Percentiles rank a stretch among this genome's conserved stretches.
Conservation (phyloP, 345 rosid genomes). For the Anastatica hierochuntica region DNA sequence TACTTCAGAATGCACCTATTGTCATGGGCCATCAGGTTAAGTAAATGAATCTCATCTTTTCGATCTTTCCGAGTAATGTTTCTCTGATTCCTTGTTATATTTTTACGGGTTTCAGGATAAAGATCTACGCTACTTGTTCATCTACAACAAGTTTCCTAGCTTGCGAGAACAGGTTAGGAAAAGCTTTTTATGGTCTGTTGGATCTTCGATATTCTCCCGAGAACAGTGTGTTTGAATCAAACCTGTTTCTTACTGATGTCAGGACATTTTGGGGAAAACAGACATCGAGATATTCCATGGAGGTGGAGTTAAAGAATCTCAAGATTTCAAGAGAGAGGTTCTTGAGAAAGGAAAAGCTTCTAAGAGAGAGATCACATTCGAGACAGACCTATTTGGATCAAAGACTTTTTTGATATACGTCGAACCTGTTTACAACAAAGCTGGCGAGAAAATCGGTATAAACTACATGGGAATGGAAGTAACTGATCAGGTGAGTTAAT, state of each 20-base stretch:
- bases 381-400: slow-evolving; percentile 70
- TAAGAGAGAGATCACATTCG: slow-evolving; percentile 86
- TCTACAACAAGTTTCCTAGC: slow-evolving; percentile 84
- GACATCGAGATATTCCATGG: slow-evolving; percentile 86
- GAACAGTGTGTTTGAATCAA: background rate
- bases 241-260: slow-evolving; percentile 13
- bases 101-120: slow-evolving; percentile 47
- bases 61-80: too few relatives aligned
- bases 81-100: too few relatives aligned
- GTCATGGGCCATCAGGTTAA: slow-evolving; percentile 70
- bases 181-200: background rate
- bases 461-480: slow-evolving; percentile 98
- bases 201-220: background rate
- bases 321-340: slow-evolving; percentile 91
- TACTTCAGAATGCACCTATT: slow-evolving; percentile 88
- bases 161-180: slow-evolving; percentile 62
- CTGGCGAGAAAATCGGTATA: slow-evolving; percentile 78
- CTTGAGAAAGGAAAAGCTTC: slow-evolving; percentile 80
- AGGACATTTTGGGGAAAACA: slow-evolving; percentile 89
- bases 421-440: slow-evolving; percentile 83
- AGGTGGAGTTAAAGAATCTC: slow-evolving; percentile 83
- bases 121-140: slow-evolving; percentile 78
- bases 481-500: slow-evolving; percentile 66
- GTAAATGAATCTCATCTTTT: too few relatives aligned
- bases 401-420: slow-evolving; percentile 86